A percentile compares a stretch with the other conserved stretches of the same genome.
These are phyloP conservation scores for Alternaria sp. DNA, from an alignment of 2,329 filamentous ascomycete species.

Conservation along the genomic window DNA sequence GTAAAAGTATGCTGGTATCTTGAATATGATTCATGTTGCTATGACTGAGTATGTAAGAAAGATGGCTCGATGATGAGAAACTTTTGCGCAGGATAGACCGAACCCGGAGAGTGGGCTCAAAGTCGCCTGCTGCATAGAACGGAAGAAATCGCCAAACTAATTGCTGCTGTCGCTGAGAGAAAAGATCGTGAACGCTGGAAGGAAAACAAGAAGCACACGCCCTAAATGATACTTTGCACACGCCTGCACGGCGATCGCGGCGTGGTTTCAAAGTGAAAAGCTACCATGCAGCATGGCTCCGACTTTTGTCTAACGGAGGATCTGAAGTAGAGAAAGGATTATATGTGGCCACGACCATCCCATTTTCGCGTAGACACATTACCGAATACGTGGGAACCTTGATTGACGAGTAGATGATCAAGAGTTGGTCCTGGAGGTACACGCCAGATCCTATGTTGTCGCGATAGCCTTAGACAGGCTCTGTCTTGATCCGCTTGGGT, in stretches of 20 bases:
- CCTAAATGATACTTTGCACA: accelerated
- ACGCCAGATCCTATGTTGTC: too few species aligned
- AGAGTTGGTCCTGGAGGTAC: neutral
- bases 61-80: neutral
- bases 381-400: neutral
- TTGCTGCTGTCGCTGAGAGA: neutral
- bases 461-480: too few species aligned
- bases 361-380: neutral
- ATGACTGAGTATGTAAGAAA: neutral
- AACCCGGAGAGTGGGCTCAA: neutral
- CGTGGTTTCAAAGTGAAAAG: neutral
- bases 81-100: neutral
- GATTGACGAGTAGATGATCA: neutral
- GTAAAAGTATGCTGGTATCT: neutral
- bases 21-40: neutral
- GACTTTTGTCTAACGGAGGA: neutral
- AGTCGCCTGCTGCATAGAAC: neutral
- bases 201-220: neutral
- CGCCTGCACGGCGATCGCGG: neutral
- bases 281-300: neutral
- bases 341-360: neutral
- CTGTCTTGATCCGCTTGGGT: too few species aligned
- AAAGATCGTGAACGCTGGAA: neutral
- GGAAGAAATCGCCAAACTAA: neutral
- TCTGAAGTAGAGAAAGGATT: neutral